Conservation (phyloP, 192 early-diverging fungal genomes). For the Coemansia sp. region DNA sequence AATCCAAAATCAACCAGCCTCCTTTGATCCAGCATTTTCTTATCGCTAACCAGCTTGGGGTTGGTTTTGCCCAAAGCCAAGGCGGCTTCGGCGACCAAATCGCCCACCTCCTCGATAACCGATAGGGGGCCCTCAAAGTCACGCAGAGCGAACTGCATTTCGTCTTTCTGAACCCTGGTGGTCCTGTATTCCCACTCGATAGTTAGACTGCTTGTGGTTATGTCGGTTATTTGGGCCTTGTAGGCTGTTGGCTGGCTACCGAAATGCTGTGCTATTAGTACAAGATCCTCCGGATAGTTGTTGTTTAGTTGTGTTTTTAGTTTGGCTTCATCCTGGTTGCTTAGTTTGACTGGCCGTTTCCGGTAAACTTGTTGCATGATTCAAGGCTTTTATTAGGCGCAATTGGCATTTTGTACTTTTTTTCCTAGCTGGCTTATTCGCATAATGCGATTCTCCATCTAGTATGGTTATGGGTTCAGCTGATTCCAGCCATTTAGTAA, state of each 20-base stretch:
- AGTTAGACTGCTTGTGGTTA: conserved; percentile 27
- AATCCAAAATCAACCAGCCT: conserved; percentile 32
- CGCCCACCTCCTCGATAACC: conserved; percentile 30
- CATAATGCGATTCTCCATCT: too few relatives aligned
- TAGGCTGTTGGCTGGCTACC: conserved; percentile 17
- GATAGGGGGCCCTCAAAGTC: conserved; percentile 17
- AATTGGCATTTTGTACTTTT: too few relatives aligned
- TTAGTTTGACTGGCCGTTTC: background rate
- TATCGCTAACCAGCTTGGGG: conserved; percentile 18
- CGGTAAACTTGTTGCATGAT: too few relatives aligned
- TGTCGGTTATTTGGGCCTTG: conserved; percentile 13
- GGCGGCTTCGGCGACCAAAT: conserved; percentile 28
- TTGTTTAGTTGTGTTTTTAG: conserved; percentile 22
- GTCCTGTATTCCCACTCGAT: conserved; percentile 30
- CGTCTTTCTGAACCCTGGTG: conserved; percentile 13
- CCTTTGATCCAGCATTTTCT: conserved; percentile 13
- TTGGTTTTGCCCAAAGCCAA: conserved; percentile 13
- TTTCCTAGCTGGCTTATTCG: too few relatives aligned
- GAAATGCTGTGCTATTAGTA: conserved; percentile 32
- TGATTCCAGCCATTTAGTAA: too few relatives aligned
- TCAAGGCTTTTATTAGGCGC: too few relatives aligned
- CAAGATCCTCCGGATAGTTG: conserved; percentile 19
- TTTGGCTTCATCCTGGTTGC: conserved; percentile 13
- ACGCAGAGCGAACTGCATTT: conserved; percentile 45
- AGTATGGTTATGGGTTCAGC: too few relatives aligned